Evolutionary conservation across 768 basidiomycete species (phyloP), one percentile per base, ranked within the genome.

Genomic region (Amanita exitialis): DNA sequence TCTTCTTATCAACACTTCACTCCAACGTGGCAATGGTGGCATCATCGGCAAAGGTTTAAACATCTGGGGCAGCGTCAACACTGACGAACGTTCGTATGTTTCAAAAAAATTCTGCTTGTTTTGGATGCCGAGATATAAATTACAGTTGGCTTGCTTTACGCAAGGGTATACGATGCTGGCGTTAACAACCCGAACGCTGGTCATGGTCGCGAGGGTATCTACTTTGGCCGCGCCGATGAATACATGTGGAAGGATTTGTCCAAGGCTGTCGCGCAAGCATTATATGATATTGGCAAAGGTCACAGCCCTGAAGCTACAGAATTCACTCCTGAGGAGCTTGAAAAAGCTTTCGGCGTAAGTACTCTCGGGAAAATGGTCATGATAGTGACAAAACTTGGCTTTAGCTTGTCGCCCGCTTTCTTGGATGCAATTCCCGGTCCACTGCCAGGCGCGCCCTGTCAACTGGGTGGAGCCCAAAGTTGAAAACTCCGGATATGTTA

Each of bases 41-140:
- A 65, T 80, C 57, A 66, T 85, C 4, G 80, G 82, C 1, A 58
- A 70, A 41, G 83, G 83, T 1, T 64, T 69, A 57, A 80, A 83
- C 47, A 42, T 78, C 5, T 86, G 80, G 82, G 72, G 75, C 0
- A 65, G 79, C 53, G 76, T 82, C 5, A 61, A 78, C 54, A 69
- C 80, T 36, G 64, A 77, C 36, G 79, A 83, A 41, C 57, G 79
- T 79, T 52, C 47, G 69, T 49, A 20, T 36, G 10, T 28, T 28
- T 47, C 13, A 18, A 20, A 10, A 21, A n/a, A 6, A 23, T 9
- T 27, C 42, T n/a, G 7, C 12, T 9, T 25, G 20, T 43, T 12
- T 13, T 9, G 12, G 18, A 9, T 42, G 23, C 13, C 16, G 13
- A 38, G 35, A 28, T 6, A 28, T 57, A 34, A 10, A 15, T 20